A percentile compares a stretch with the other conserved stretches of the same genome.
These are phyloP conservation scores for Acacia pycnantha DNA, from an alignment of 331 rosid species.

Conservation along the genomic window DNA sequence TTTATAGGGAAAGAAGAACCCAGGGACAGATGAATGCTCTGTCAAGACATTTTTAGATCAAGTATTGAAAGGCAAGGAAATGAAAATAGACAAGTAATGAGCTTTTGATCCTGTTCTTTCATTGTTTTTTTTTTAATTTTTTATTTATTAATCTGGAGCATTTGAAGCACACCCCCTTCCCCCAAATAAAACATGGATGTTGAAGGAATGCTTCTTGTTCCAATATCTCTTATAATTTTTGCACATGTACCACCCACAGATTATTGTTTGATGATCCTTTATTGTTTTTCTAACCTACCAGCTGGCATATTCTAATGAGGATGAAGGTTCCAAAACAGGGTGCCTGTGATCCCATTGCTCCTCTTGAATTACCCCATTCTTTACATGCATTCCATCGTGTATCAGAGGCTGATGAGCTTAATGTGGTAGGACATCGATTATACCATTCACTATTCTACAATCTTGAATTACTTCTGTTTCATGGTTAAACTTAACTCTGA, in stretches of 20 bases:
- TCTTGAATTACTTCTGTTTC: slow-evolving; percentile 20
- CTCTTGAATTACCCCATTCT: slow-evolving; percentile 94
- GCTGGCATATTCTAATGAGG: slow-evolving; percentile 97
- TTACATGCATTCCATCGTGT: slow-evolving; percentile 87
- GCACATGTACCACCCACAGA: not conserved
- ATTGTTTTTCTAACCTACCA: slow-evolving; percentile 36
- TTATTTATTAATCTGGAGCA: slow-evolving; percentile 5
- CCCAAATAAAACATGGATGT: not conserved
- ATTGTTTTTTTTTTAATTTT: not conserved
- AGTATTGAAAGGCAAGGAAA: slow-evolving; percentile 79
- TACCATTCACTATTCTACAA: slow-evolving; percentile 21
- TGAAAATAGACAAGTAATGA: slow-evolving; percentile 83
- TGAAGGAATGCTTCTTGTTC: slow-evolving; percentile 20
- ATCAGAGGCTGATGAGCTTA: slow-evolving; percentile 66
- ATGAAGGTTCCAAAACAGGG: slow-evolving; percentile 75
- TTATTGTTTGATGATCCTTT: slow-evolving; percentile 28
- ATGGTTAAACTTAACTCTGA: not conserved
- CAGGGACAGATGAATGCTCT: slow-evolving; percentile 69
- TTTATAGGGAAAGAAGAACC: slow-evolving; percentile 93
- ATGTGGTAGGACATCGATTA: slow-evolving; percentile 39
- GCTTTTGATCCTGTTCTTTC: slow-evolving; percentile 22
- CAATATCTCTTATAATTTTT: not conserved
- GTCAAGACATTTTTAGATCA: slow-evolving; percentile 66
- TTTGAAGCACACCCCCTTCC: not conserved
- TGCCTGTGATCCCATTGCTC: slow-evolving; percentile 80